Evolutionary conservation across 176 grass and related monocot species (phyloP).

Genomic region (Oryza coarctata): DNA sequence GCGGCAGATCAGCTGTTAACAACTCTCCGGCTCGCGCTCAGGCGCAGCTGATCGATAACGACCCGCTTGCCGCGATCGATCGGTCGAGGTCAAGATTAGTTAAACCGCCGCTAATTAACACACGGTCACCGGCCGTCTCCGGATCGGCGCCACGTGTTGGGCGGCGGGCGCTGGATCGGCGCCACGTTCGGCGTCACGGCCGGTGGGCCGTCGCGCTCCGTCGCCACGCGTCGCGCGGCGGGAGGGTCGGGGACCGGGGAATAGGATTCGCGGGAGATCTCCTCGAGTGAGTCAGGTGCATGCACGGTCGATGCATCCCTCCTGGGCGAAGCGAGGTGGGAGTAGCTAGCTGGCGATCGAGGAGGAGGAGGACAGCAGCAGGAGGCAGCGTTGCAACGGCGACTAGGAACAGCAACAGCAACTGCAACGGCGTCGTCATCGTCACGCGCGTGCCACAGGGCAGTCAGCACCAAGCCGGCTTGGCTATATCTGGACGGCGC

Average conservation of each 20-base stretch:
- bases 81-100: not conserved
- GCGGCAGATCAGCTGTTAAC: slow-evolving; percentile 25
- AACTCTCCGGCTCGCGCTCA: not conserved
- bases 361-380: not conserved
- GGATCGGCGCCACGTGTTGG: slow-evolving; percentile 15
- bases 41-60: not conserved
- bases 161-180: not conserved
- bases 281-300: slow-evolving; percentile 23
- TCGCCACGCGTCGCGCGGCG: slow-evolving; percentile 34
- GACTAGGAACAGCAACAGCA: slow-evolving; percentile 24
- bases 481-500: slow-evolving; percentile 25
- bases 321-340: not conserved
- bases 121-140: not conserved
- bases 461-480: not conserved
- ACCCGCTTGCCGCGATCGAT: not conserved
- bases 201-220: not conserved
- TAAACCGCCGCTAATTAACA: not conserved
- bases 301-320: slow-evolving; percentile 25
- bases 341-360: too few relatives aligned
- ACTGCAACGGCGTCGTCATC: not conserved
- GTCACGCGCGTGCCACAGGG: not conserved
- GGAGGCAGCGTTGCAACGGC: slow-evolving; percentile 30
- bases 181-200: not conserved
- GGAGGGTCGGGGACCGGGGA: not conserved
- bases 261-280: slow-evolving; percentile 46